Conservation (phyloP, 805 yeast genomes). For the Teunomyces cretensis region DNA sequence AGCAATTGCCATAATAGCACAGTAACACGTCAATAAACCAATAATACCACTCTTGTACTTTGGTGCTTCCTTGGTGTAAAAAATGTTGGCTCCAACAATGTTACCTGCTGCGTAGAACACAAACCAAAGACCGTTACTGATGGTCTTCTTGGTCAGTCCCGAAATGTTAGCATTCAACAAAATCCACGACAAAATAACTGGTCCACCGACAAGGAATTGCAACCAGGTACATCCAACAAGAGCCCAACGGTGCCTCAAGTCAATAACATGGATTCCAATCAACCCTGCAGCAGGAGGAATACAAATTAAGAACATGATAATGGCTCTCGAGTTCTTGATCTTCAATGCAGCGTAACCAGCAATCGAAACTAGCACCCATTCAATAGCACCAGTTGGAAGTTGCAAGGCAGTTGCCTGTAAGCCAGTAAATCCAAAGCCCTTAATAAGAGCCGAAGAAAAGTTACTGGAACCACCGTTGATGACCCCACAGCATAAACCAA, state of each 20-base stretch:
- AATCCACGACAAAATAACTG: conserved; percentile 29
- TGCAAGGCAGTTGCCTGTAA: conserved; percentile 50
- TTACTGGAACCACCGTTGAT: conserved; percentile 28
- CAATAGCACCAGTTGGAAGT: conserved; percentile 45
- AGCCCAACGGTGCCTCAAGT: conserved; percentile 20
- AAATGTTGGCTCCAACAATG: conserved; percentile 26
- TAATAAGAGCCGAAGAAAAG: conserved; percentile 45
- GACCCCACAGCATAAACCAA: conserved; percentile 31
- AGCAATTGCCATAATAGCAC: conserved; percentile 19
- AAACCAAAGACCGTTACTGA: conserved; percentile 22
- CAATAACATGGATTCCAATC: conserved; percentile 21
- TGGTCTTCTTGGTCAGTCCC: conserved; percentile 25
- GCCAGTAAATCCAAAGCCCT: conserved; percentile 48
- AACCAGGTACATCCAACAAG: conserved; percentile 32
- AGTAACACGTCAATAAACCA: conserved; percentile 22
- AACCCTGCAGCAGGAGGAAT: conserved; percentile 25
- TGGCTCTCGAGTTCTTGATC: conserved; percentile 16
- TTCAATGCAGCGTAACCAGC: conserved; percentile 30
- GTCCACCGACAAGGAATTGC: conserved; percentile 30
- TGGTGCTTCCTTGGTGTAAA: conserved; percentile 23
- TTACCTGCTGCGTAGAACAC: conserved; percentile 28
- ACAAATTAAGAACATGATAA: conserved; percentile 16
- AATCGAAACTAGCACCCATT: conserved; percentile 56
- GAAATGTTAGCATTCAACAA: conserved; percentile 20
- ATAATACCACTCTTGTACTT: conserved; percentile 23